Evolutionary conservation across 2,329 filamentous ascomycete species (phyloP), one percentile per base, ranked within the genome.

Genomic region (Diplocarpon mali): DNA sequence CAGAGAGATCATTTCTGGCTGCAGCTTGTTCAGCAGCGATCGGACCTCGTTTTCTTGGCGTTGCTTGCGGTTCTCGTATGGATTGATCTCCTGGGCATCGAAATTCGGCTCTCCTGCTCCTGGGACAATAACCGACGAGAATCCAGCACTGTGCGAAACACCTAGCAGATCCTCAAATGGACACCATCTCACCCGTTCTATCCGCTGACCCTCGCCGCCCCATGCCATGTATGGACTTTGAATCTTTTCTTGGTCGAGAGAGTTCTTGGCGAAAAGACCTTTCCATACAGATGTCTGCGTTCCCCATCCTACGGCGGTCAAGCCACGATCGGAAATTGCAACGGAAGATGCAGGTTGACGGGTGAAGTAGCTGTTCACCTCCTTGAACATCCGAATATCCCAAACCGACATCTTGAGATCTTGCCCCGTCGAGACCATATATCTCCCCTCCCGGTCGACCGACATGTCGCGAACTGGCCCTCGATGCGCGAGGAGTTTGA

Each of bases 61-160:
- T 68, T 96, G 89, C 67, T 92, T 93, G 59, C 72, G 75, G 42
- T 83, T 95, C 68, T 96, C 92, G 73, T 90, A 96, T 29, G 92
- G 92, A 69, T 98, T 98, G 56, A 81, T 73, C 65, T 98, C 92
- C 43, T 95, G 71, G 2, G 88, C 85, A 64, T 98, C 92, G 62
- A 85, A 95, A 73, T 96, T 96, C 62, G 92, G 80, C 65, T 98
- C 92, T 50, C 92, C 92, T n/a, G 90, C 85, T 38, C 92, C 92
- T 7, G 92, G 92, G 2, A 96, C 79, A 55, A 98, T 78, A 60
- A 95, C 78, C 45, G 83, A 92, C 13, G 83, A 85, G 68, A 96
- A 96, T 12, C 92, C 92, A 48, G 80, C 70, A 60, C 85, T 75
- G 67, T 96, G 90, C 2, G 82, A 76, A 17, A 95, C 74, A 12